phyloP scores from a whole-genome alignment of 164 flowering plant species.

The Nymphaea colorata region DNA sequence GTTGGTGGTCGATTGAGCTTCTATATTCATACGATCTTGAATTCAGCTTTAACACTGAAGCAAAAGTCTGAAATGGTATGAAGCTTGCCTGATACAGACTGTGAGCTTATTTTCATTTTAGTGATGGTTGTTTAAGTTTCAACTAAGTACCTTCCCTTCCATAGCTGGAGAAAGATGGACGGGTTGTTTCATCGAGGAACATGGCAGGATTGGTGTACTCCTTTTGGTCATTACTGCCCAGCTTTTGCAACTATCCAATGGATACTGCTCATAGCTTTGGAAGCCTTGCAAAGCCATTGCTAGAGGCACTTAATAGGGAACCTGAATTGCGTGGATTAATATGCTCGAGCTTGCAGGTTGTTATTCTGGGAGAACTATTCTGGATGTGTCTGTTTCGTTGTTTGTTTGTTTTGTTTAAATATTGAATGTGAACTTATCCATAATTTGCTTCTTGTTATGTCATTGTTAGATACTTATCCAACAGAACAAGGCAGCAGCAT shows the following conservation, averaged over 20 bases:
- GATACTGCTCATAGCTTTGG: conserved; percentile 78
- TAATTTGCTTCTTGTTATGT: not conserved
- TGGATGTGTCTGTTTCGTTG: not conserved
- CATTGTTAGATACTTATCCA: conserved; percentile 39
- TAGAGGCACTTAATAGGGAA: conserved; percentile 46
- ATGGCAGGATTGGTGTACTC: conserved; percentile 58
- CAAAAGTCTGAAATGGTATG: conserved; percentile 56
- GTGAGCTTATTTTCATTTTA: not conserved
- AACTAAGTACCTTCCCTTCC: conserved; percentile 4
- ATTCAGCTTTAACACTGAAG: conserved; percentile 28
- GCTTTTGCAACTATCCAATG: conserved; percentile 87
- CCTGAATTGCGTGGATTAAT: conserved; percentile 62
- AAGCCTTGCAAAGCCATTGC: conserved; percentile 33
- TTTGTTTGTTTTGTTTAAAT: not conserved
- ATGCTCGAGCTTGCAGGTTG: conserved; percentile 62
- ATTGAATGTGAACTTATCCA: not conserved
- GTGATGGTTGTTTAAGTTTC: conserved; percentile 1
- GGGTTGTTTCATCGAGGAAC: conserved; percentile 50
- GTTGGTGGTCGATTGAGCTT: conserved; percentile 71
- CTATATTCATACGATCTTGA: conserved; percentile 47
- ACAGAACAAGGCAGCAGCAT: conserved; percentile 55
- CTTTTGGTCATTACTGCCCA: conserved; percentile 85
- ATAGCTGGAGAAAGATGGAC: conserved; percentile 73
- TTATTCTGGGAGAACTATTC: not conserved
- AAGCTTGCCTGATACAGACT: not conserved